These are phyloP conservation scores for Talaromyces sp. DNA, from an alignment of 2,329 filamentous ascomycete species.

Conservation along the genomic window DNA sequence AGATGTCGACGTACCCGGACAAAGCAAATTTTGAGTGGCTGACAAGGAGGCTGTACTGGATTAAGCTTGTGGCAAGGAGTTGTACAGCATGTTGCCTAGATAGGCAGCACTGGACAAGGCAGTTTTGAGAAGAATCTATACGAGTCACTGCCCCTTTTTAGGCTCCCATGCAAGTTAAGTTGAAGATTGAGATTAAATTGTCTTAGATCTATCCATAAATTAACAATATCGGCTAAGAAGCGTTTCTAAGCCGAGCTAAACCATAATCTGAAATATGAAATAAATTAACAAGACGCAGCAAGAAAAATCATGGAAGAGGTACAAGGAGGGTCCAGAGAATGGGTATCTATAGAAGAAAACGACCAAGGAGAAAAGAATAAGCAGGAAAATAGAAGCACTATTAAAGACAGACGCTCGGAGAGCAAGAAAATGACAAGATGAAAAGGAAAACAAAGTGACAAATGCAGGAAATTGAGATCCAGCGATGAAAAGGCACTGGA, in stretches of 20 bases:
- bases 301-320: slow-evolving; percentile 1
- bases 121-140: neutral
- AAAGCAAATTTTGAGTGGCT: neutral
- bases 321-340: slow-evolving; percentile 15
- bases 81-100: neutral
- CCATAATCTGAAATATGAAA: neutral
- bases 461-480: neutral
- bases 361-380: slow-evolving; percentile 4
- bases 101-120: neutral
- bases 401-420: slow-evolving; percentile 2
- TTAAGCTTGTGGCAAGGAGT: neutral
- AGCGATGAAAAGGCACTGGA: neutral
- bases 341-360: slow-evolving; percentile 23
- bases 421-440: neutral
- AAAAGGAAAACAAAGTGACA: neutral
- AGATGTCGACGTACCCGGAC: neutral
- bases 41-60: neutral
- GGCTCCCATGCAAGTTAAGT: slow-evolving; percentile 3
- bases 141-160: slow-evolving; percentile 12
- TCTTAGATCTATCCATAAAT: slow-evolving; percentile 2
- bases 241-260: slow-evolving; percentile 4
- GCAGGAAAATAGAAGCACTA: slow-evolving; percentile 1
- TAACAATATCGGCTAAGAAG: neutral
- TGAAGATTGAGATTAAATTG: slow-evolving; percentile 8
- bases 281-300: slow-evolving; percentile 7